A percentile compares a stretch with the other conserved stretches of the same genome.
Conservation (phyloP, 805 yeast species). For the Cyberlindnera maritima region DNA sequence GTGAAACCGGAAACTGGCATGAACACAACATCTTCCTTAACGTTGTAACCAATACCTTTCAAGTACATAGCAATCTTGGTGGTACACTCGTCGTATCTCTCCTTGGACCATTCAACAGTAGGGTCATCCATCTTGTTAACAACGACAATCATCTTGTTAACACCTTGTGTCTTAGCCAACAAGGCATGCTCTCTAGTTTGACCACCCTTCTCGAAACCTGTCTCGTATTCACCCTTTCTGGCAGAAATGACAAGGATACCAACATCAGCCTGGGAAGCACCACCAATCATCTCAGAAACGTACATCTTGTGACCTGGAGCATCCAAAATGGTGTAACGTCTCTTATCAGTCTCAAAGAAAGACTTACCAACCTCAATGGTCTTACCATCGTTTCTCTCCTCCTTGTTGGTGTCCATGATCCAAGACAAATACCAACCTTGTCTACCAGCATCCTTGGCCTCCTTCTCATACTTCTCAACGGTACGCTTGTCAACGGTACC, state of each 20-base stretch:
- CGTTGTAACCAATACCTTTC: slow-evolving; percentile 83
- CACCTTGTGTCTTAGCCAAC: slow-evolving; percentile 98
- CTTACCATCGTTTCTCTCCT: slow-evolving; percentile 98
- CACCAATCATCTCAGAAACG: slow-evolving; percentile 99
- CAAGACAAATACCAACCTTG: slow-evolving; percentile 99
- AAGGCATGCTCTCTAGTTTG: slow-evolving; percentile 98
- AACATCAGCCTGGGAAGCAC: slow-evolving; percentile 99
- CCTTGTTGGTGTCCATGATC: slow-evolving; percentile 99
- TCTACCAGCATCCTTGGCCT: slow-evolving; percentile 98
- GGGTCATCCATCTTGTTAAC: slow-evolving; percentile 99
- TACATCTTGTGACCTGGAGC: slow-evolving; percentile 99
- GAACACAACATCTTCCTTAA: slow-evolving; percentile 78
- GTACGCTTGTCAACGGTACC: slow-evolving; percentile 99
- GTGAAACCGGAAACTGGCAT: slow-evolving; percentile 99
- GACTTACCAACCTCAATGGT: slow-evolving; percentile 99
- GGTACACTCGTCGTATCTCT: slow-evolving; percentile 94
- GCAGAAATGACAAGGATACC: slow-evolving; percentile 97
- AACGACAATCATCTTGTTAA: slow-evolving; percentile 86
- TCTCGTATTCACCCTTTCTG: slow-evolving; percentile 98
- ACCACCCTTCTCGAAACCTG: slow-evolving; percentile 98
- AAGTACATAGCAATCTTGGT: slow-evolving; percentile 73
- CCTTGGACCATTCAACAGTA: slow-evolving; percentile 93
- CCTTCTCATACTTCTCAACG: slow-evolving; percentile 95
- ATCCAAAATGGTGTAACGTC: slow-evolving; percentile 96
- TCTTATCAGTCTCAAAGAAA: slow-evolving; percentile 94